A percentile compares a stretch with the other conserved stretches of the same genome.
These are phyloP conservation scores for Cyberlindnera euphorbiae DNA, from an alignment of 805 yeast genomes.

Conservation along the genomic window DNA sequence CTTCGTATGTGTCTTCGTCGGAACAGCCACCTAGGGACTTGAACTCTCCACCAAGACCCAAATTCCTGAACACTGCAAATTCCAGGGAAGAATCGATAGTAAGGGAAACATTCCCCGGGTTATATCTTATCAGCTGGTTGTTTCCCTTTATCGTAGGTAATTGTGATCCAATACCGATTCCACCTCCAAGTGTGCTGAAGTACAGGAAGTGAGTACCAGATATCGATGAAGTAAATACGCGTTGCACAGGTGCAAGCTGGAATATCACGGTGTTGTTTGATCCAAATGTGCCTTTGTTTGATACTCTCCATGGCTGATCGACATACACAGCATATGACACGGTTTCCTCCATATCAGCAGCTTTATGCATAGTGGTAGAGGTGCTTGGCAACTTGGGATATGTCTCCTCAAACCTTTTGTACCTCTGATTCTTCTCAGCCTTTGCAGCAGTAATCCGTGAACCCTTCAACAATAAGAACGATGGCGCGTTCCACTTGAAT, in stretches of 20 bases:
- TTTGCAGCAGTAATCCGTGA: constrained; percentile 21
- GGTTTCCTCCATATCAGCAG: constrained; percentile 35
- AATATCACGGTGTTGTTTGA: constrained; percentile 51
- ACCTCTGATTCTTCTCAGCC: constrained; percentile 37
- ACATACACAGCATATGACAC: constrained; percentile 63
- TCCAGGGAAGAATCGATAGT: constrained; percentile 77
- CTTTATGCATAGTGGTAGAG: constrained; percentile 8
- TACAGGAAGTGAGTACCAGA: constrained; percentile 43
- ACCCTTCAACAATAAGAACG: constrained; percentile 68
- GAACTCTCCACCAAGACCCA: constrained; percentile 51
- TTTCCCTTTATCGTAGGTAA: constrained; percentile 51
- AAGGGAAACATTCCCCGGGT: constrained; percentile 75
- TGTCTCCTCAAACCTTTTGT: constrained; percentile 44
- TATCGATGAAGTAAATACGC: constrained; percentile 39
- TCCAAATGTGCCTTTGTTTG: constrained; percentile 73
- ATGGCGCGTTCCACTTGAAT: constrained; percentile 86
- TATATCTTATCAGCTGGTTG: constrained; percentile 38
- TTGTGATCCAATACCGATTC: constrained; percentile 74
- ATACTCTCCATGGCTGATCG: constrained; percentile 69
- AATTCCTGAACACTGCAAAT: constrained; percentile 72
- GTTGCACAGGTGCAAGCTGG: constrained; percentile 64
- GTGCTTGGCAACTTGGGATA: constrained; percentile 38
- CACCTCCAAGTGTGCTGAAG: constrained; percentile 71
- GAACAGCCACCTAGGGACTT: constrained; percentile 29
- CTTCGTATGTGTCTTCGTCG: constrained; percentile 47